Evolutionary conservation across 202 grass and related monocot genomes (phyloP).

Genomic region (Dendrocalamus latiflorus): DNA sequence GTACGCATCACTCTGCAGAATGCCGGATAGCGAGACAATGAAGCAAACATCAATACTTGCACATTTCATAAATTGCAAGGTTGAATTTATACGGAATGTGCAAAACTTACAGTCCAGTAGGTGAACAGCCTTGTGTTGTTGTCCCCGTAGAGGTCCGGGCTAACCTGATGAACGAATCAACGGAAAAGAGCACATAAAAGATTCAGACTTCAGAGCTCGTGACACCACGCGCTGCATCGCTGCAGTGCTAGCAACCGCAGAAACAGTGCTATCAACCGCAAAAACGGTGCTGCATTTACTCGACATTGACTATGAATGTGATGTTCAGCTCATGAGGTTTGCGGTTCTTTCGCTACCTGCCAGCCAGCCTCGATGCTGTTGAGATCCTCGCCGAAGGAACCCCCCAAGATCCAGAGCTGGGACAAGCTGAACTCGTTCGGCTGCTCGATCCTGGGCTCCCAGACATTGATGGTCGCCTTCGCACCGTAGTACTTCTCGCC

Average conservation of each 20-base stretch:
- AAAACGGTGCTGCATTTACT: slow-evolving; percentile 43
- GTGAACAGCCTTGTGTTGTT: slow-evolving; percentile 96
- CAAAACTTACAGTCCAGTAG: slow-evolving; percentile 97
- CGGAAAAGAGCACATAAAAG: not conserved
- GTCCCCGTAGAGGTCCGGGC: slow-evolving; percentile 93
- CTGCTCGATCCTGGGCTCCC: slow-evolving; percentile 92
- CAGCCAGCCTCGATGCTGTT: slow-evolving; percentile 99
- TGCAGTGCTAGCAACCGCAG: slow-evolving; percentile 20
- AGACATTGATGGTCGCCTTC: slow-evolving; percentile 97
- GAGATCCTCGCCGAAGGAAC: slow-evolving; percentile 85
- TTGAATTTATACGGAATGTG: no score
- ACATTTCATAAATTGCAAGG: no score
- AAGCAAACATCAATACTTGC: no score
- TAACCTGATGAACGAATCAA: slow-evolving; percentile 62
- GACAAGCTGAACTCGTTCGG: slow-evolving; percentile 93
- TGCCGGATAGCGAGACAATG: no score
- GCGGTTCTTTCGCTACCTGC: slow-evolving; percentile 54
- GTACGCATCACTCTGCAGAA: no score
- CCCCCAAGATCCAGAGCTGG: slow-evolving; percentile 93
- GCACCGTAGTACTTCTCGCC: slow-evolving; percentile 94
- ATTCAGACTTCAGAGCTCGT: slow-evolving; percentile 49
- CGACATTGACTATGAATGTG: not conserved
- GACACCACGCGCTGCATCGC: slow-evolving; percentile 5
- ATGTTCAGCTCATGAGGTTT: slow-evolving; percentile 9
- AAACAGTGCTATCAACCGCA: slow-evolving; percentile 26